Base-by-base conservation (phyloP, 73 alveolate genomes). In the Symbiodinium pilosum region DNA sequence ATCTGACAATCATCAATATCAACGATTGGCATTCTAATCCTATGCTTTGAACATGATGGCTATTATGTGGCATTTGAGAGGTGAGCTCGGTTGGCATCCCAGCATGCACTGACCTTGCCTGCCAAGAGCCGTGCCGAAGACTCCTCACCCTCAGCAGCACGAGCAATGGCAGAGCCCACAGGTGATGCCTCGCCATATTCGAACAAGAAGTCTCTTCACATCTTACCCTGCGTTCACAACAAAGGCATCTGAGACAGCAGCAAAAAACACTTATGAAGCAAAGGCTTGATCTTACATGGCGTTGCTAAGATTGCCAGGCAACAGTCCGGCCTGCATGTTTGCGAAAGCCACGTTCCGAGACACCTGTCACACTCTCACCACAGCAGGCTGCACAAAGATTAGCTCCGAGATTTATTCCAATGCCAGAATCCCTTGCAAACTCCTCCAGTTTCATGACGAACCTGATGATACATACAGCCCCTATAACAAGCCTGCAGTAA, bases 91-190 rank as follows among this genome's bases (percentile, higher is more conserved):
- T n/a, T n/a, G n/a, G n/a, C n/a, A n/a, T n/a, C n/a, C 21, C 30
- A 54, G 73, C 20, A 54, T n/a, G 26, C 32, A 26, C 3, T 26
- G 73, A 26, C 26, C 5, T 16, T 54, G 20, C 73, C 26, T 26
- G 73, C 34, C 5, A 54, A 54, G 73, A 24, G 73, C 73, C 20
- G 38, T 28, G 81, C 81, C 34, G 38, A 64, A 26, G 81, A 38
- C 38, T 20, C 81, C 81, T 64, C 81, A 64, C 81, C 81, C 39
- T 64, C 81, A 18, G 81, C 81, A 64, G 81, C 81, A 18, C 81
- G 41, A 5, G 81, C 32, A 9, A 38, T 64, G 81, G 34, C 81
- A 64, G 81, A n/a, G 39, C 38, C 36, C 38, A 34, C 75, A 56
- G 75, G 32, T 11, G 75, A 56, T 24, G 68, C 1, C 28, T 51